Conservation (phyloP, 116 monocot species). For the Zostera marina region DNA sequence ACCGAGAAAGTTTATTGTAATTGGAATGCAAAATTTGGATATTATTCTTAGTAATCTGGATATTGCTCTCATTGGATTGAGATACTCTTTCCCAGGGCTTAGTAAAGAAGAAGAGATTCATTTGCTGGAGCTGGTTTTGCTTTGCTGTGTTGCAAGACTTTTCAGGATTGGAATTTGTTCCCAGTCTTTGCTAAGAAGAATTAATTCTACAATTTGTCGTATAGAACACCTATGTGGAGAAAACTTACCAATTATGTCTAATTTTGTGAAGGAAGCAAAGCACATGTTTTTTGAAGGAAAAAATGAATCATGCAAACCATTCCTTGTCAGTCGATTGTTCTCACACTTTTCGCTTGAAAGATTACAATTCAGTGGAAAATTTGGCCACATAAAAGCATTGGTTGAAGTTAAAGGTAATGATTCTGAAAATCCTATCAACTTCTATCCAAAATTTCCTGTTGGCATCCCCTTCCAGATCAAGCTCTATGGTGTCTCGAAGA, state of each 20-base stretch:
- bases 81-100: constrained; percentile 38
- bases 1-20: constrained; percentile 11
- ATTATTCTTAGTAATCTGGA: constrained; percentile 45
- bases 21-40: constrained; percentile 20
- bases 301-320: background rate
- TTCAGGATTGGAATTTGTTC: constrained; percentile 16
- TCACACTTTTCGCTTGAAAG: constrained; percentile 23
- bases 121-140: constrained; percentile 47
- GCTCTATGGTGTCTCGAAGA: constrained; percentile 31
- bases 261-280: constrained; percentile 44
- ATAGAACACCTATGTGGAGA: constrained; percentile 25
- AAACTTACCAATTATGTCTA: constrained; percentile 21
- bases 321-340: constrained; percentile 25
- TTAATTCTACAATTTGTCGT: constrained; percentile 18
- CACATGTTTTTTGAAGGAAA: constrained; percentile 10
- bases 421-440: constrained; percentile 50
- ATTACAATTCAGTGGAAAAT: constrained; percentile 20
- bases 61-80: constrained; percentile 28
- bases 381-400: constrained; percentile 44
- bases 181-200: constrained; percentile 16
- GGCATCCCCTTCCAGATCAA: constrained; percentile 36
- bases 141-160: constrained; percentile 32
- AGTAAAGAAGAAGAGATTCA: constrained; percentile 34
- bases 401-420: constrained; percentile 26
- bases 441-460: constrained; percentile 62